phyloP scores from a whole-genome alignment of 2,329 filamentous ascomycete species.

The Lasiodiplodia sp. region DNA sequence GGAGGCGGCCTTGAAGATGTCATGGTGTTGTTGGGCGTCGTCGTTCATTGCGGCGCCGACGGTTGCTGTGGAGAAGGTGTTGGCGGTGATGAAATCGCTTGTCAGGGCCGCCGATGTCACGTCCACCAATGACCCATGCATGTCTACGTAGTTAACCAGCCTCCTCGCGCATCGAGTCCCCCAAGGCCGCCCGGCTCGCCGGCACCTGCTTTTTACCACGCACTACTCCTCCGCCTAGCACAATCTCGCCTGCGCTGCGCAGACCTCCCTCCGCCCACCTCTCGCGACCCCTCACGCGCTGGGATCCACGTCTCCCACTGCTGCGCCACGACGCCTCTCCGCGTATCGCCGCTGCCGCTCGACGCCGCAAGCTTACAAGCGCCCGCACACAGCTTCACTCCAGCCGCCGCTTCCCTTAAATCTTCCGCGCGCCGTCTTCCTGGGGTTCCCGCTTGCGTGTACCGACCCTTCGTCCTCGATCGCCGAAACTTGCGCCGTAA shows the following conservation, averaged over 20 bases:
- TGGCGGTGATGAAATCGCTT: conserved; percentile 9
- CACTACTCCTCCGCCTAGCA: not conserved
- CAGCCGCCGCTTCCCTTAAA: not conserved
- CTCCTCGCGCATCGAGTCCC: conserved; percentile 7
- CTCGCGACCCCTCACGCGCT: conserved; percentile 7
- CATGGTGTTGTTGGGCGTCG: conserved; percentile 28
- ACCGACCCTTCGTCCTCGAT: not conserved
- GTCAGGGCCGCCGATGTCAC: not conserved
- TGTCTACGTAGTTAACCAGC: too few relatives aligned
- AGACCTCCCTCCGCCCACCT: conserved; percentile 1
- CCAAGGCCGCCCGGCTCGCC: conserved; percentile 18
- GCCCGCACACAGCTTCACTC: conserved; percentile 6
- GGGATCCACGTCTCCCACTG: conserved; percentile 4
- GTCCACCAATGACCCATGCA: too few relatives aligned
- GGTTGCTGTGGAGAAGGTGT: conserved; percentile 27
- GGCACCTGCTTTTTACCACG: conserved; percentile 6
- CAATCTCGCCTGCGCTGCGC: conserved; percentile 14
- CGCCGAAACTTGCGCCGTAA: not conserved
- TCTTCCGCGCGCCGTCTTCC: not conserved
- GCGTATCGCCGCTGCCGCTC: conserved; percentile 5
- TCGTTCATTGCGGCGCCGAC: conserved; percentile 17
- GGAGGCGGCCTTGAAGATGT: conserved; percentile 71
- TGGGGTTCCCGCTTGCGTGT: not conserved
- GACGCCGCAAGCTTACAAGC: conserved; percentile 3
- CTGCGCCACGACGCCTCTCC: conserved; percentile 27